Evolutionary conservation across 257 asterid species (phyloP).

Genomic region (Solanum chilense): DNA sequence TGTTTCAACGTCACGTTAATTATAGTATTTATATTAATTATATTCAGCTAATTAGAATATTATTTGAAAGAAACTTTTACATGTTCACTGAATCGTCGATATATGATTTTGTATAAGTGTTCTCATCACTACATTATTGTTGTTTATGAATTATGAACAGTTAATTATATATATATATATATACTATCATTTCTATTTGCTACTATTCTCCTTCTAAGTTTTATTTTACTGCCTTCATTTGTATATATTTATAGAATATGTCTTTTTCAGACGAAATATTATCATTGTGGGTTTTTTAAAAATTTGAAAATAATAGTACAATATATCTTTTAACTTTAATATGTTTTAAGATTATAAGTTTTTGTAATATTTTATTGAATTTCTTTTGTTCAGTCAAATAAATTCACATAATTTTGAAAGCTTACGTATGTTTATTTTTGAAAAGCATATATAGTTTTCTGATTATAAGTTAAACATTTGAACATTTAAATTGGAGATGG

Average conservation of each 20-base stretch:
- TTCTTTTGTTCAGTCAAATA: background rate
- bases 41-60: conserved; percentile 4
- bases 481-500: background rate
- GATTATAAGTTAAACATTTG: background rate
- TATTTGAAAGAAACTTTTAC: background rate
- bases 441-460: background rate
- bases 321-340: no score
- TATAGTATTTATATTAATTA: conserved; percentile 10
- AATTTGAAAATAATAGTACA: background rate
- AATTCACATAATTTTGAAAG: background rate
- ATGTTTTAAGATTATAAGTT: no score
- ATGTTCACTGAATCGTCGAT: background rate
- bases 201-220: background rate
- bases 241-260: background rate
- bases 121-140: background rate
- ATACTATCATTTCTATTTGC: background rate
- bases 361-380: no score
- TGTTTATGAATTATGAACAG: background rate
- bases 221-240: background rate
- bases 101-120: background rate
- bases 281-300: background rate
- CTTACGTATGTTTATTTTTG: background rate
- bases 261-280: background rate
- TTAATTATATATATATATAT: background rate
- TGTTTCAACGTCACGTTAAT: background rate